Evolutionary conservation across 2,329 filamentous ascomycete species (phyloP).

Genomic region (Mycosphaerella sp.): DNA sequence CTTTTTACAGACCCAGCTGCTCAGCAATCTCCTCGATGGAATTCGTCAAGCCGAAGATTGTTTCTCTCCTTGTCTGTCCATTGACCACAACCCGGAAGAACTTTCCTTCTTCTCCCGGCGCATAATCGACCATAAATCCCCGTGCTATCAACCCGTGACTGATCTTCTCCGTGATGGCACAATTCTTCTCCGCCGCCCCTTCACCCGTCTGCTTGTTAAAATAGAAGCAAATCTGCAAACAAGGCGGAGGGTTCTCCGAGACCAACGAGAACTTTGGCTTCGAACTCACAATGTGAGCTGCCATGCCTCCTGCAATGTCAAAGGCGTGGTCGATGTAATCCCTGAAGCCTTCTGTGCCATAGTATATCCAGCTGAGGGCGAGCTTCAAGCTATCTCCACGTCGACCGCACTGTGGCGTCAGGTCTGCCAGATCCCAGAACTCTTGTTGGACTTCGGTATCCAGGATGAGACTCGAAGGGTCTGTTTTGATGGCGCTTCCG

Average conservation of each 20-base stretch:
- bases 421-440: conserved; percentile 80
- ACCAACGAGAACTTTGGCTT: conserved; percentile 62
- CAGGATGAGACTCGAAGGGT: conserved; percentile 8
- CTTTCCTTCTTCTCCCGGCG: conserved; percentile 54
- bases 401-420: conserved; percentile 89
- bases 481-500: conserved; percentile 32
- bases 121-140: conserved; percentile 66
- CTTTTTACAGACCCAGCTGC: not conserved
- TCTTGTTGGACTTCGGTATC: conserved; percentile 19
- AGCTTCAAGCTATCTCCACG: conserved; percentile 81
- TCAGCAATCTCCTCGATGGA: conserved; percentile 48
- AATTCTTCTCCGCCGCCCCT: conserved; percentile 40
- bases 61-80: conserved; percentile 52
- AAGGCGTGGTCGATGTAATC: conserved; percentile 61
- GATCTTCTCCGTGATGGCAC: conserved; percentile 49
- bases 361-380: conserved; percentile 82
- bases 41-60: conserved; percentile 56
- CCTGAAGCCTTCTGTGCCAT: conserved; percentile 69
- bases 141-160: conserved; percentile 48
- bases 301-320: conserved; percentile 62
- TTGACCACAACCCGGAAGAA: conserved; percentile 67
- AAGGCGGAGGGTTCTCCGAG: conserved; percentile 70
- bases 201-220: conserved; percentile 50
- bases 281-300: conserved; percentile 51
- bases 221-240: conserved; percentile 93